A percentile compares a stretch with the other conserved stretches of the same genome.
These are phyloP conservation scores for Fusarium sp. DNA, from an alignment of 2,329 filamentous ascomycete genomes.

Conservation along the genomic window DNA sequence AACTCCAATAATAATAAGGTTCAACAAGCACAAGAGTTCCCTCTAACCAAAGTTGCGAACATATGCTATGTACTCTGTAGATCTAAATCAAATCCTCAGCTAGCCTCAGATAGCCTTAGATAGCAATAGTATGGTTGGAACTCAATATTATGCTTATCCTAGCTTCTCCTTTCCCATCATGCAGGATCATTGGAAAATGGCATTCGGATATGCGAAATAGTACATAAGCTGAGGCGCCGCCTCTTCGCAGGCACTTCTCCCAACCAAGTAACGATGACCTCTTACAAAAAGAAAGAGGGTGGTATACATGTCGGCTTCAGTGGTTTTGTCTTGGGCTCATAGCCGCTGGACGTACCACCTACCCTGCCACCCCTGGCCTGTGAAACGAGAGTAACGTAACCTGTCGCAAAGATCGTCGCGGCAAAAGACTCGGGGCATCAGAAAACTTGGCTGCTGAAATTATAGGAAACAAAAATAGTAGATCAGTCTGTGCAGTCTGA, in stretches of 20 bases:
- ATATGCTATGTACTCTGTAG: not conserved
- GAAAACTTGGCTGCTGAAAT: not conserved
- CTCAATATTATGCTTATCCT: slow-evolving; percentile 1
- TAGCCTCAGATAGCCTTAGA: not conserved
- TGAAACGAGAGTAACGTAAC: slow-evolving; percentile 43
- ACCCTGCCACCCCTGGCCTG: slow-evolving; percentile 30
- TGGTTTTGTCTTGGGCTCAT: slow-evolving; percentile 26
- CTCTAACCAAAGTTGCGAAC: not conserved
- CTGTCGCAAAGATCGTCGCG: slow-evolving; percentile 42
- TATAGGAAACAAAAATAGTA: slow-evolving; percentile 2
- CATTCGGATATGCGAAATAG: not conserved
- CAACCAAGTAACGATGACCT: slow-evolving; percentile 13
- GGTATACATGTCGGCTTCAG: not conserved
- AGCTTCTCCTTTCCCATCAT: not conserved
- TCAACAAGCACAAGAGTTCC: not conserved
- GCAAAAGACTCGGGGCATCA: not conserved
- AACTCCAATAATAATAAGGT: not conserved
- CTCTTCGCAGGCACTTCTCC: not conserved
- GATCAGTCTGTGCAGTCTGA: not conserved
- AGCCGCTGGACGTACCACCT: slow-evolving; percentile 29
- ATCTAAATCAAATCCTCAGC: not conserved
- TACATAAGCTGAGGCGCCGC: slow-evolving; percentile 14
- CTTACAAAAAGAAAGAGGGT: slow-evolving; percentile 21
- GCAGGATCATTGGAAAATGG: not conserved
- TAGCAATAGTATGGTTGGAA: not conserved